Conservation (phyloP, 2,329 filamentous ascomycete species). For the Penicillium sp. region DNA sequence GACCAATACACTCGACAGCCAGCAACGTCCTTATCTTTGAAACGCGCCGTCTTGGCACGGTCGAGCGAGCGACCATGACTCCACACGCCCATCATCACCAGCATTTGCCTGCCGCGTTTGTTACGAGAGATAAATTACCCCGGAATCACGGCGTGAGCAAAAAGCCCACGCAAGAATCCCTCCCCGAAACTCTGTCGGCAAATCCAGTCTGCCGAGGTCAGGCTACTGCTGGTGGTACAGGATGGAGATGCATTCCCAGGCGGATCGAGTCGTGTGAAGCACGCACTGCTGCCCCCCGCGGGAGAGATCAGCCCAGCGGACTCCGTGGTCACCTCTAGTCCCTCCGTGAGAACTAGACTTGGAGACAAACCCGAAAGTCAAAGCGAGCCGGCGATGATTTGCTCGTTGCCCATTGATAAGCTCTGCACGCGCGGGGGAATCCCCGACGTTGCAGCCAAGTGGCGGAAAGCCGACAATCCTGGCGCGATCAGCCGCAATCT, state of each 20-base stretch:
- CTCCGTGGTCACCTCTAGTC: conserved; percentile 13
- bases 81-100: conserved; percentile 13
- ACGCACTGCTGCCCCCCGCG: background rate
- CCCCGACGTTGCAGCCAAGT: background rate
- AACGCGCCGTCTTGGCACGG: conserved; percentile 14
- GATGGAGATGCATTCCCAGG: conserved; percentile 2
- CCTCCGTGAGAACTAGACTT: too few species aligned
- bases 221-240: too few species aligned
- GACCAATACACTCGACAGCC: conserved; percentile 20
- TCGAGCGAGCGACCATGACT: conserved; percentile 13
- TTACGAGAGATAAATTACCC: conserved; percentile 30
- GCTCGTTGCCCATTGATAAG: too few species aligned
- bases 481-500: too few species aligned
- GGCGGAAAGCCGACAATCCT: too few species aligned
- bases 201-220: too few species aligned
- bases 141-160: too few species aligned
- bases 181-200: too few species aligned
- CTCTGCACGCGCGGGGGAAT: background rate
- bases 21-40: conserved; percentile 14
- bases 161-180: too few species aligned
- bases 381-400: conserved; percentile 1
- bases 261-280: background rate
- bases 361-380: too few species aligned
- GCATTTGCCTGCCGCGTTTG: conserved; percentile 5
- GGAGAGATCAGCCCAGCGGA: conserved; percentile 1